Evolutionary conservation across 2,329 filamentous ascomycete species (phyloP).

Genomic region (Tolypocladium cylindrosporum): DNA sequence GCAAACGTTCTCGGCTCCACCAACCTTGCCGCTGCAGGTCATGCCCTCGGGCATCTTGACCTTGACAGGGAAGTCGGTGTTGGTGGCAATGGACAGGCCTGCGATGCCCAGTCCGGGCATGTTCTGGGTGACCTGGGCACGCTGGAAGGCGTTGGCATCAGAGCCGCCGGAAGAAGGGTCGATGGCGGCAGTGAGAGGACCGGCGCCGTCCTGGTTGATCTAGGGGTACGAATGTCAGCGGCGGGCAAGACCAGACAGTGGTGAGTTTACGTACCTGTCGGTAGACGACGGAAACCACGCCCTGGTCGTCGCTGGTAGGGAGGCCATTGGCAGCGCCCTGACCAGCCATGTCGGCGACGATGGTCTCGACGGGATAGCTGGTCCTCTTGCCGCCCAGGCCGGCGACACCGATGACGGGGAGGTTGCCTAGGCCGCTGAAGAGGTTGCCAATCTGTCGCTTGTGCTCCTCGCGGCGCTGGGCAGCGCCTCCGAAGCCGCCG

Average conservation of each 20-base stretch:
- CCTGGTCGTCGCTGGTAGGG: constrained; percentile 50
- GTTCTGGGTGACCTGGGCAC: constrained; percentile 47
- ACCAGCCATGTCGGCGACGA: constrained; percentile 44
- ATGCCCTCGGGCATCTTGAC: constrained; percentile 61
- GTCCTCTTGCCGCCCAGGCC: constrained; percentile 27
- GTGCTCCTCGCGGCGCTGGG: constrained; percentile 9
- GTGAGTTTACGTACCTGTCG: constrained; percentile 28
- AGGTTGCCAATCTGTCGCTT: constrained; percentile 21
- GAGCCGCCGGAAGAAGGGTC: constrained; percentile 55
- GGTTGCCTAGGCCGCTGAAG: constrained; percentile 5
- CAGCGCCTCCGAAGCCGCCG: constrained; percentile 11
- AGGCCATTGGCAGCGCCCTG: constrained; percentile 41
- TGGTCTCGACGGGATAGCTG: constrained; percentile 31
- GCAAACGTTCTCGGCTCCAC: constrained; percentile 53
- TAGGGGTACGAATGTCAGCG: constrained; percentile 23
- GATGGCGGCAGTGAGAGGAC: constrained; percentile 49
- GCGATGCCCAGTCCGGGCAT: constrained; percentile 47
- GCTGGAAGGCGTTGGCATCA: constrained; percentile 49
- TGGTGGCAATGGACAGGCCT: constrained; percentile 48
- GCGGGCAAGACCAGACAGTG: constrained; percentile 2
- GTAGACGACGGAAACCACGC: constrained; percentile 53
- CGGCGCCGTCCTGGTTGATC: constrained; percentile 63
- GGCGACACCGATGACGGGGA: constrained; percentile 3
- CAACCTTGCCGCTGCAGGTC: constrained; percentile 52
- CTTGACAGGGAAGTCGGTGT: constrained; percentile 54